Conservation (phyloP, 2,329 filamentous ascomycete species). For the Elsinoe perseae region DNA sequence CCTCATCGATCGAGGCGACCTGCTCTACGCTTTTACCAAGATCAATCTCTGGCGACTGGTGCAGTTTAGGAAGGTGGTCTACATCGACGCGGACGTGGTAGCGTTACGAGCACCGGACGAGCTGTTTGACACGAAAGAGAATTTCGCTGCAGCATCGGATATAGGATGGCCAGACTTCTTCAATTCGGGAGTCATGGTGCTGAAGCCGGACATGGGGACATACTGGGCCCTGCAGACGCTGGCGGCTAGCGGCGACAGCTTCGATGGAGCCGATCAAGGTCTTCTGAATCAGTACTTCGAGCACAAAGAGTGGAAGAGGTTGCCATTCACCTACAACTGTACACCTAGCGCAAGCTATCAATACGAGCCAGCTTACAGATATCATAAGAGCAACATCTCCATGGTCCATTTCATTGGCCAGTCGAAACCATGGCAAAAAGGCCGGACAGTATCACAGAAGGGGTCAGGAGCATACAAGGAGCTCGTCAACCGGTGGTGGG, state of each 20-base stretch:
- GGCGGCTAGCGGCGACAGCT: conserved; percentile 80
- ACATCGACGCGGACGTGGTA: conserved; percentile 91
- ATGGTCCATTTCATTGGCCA: conserved; percentile 91
- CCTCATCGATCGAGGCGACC: conserved; percentile 84
- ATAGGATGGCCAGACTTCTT: conserved; percentile 98
- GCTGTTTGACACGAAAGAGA: conserved; percentile 61
- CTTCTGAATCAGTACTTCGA: conserved; percentile 91
- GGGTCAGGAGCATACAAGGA: conserved; percentile 66
- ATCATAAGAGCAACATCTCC: conserved; percentile 84
- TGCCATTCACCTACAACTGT: conserved; percentile 95
- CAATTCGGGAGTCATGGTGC: conserved; percentile 94
- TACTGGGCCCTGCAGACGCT: conserved; percentile 79
- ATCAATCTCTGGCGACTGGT: conserved; percentile 87
- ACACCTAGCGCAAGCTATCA: conserved; percentile 96
- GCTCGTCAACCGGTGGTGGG: conserved; percentile 85
- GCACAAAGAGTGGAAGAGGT: conserved; percentile 64
- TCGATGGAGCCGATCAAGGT: conserved; percentile 95
- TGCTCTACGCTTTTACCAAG: conserved; percentile 93
- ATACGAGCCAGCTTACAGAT: conserved; percentile 87
- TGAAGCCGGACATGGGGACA: conserved; percentile 77
- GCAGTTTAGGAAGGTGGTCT: conserved; percentile 87
- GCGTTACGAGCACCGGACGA: conserved; percentile 85
- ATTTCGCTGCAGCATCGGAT: conserved; percentile 73
- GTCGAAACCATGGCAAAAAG: conserved; percentile 71
- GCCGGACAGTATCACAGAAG: conserved; percentile 35